phyloP scores from a whole-genome alignment of 805 yeast species.

The Spathaspora passalidarum region DNA sequence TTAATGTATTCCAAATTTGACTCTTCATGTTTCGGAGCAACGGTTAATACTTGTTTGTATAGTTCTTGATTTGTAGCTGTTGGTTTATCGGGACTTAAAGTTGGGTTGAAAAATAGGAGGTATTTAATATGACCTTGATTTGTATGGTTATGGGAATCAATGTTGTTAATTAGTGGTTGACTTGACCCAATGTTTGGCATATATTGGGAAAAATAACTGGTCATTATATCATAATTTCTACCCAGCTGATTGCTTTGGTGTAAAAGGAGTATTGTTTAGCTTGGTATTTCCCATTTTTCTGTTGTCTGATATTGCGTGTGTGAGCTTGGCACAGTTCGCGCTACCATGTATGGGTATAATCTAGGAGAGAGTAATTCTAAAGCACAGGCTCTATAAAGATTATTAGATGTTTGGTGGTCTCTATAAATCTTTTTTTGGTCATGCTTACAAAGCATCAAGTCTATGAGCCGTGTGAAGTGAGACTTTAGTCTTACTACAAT shows the following conservation, averaged over 20 bases:
- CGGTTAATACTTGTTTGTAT: constrained; percentile 31
- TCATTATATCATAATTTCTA: constrained; percentile 8
- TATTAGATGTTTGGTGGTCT: too few relatives aligned
- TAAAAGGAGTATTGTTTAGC: too few relatives aligned
- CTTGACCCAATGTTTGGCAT: constrained; percentile 21
- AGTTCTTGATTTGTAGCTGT: constrained; percentile 28
- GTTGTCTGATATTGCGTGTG: too few relatives aligned
- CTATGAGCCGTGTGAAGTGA: too few relatives aligned
- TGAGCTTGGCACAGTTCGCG: too few relatives aligned
- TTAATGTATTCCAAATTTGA: constrained; percentile 23
- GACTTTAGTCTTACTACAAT: too few relatives aligned
- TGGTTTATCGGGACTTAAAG: constrained; percentile 16
- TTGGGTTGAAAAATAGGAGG: constrained; percentile 32
- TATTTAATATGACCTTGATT: constrained; percentile 15
- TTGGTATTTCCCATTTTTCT: too few relatives aligned
- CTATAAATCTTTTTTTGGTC: too few relatives aligned
- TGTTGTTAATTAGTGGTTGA: constrained; percentile 1
- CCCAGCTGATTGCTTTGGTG: neutral
- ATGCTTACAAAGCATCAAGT: too few relatives aligned
- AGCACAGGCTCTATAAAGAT: too few relatives aligned
- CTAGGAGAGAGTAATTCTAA: too few relatives aligned
- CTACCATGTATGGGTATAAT: too few relatives aligned
- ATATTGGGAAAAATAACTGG: constrained; percentile 24
- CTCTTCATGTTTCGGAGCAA: constrained; percentile 16
- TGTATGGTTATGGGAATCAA: neutral